A percentile compares a stretch with the other conserved stretches of the same genome.
phyloP scores from a whole-genome alignment of 768 basidiomycete genomes.

The Termitomyces sp. region DNA sequence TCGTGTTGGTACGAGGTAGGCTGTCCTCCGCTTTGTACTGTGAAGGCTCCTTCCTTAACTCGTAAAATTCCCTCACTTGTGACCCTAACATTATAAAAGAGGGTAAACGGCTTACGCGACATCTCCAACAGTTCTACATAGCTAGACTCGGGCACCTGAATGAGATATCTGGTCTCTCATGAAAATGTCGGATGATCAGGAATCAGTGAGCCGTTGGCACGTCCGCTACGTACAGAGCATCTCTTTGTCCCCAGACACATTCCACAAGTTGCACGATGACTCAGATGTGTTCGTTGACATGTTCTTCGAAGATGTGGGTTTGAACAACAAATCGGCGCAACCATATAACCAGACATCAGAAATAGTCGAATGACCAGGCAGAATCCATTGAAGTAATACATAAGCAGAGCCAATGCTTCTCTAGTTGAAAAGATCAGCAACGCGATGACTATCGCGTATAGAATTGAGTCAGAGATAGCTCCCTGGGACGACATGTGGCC shows the following conservation, averaged over 20 bases:
- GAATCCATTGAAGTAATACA: not conserved
- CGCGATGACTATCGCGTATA: not conserved
- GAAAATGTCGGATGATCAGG: not conserved
- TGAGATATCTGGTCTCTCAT: not conserved
- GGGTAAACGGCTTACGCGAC: not conserved
- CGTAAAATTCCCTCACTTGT: not conserved
- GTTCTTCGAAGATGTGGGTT: not conserved
- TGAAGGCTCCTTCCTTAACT: too few species aligned
- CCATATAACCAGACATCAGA: not conserved
- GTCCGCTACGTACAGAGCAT: not conserved
- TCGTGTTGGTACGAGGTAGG: constrained; percentile 15
- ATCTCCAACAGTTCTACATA: not conserved
- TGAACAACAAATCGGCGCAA: not conserved
- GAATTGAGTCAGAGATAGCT: not conserved
- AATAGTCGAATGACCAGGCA: not conserved
- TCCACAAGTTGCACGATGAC: not conserved
- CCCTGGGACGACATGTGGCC: not conserved
- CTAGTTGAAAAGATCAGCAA: not conserved
- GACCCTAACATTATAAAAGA: not conserved
- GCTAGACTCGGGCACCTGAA: not conserved
- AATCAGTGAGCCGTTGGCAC: not conserved
- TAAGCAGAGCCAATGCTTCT: not conserved
- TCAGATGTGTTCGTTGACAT: too few species aligned
- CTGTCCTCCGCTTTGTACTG: not conserved
- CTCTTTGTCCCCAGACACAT: not conserved